A percentile compares a stretch with the other conserved stretches of the same genome.
These are phyloP conservation scores for Biscogniauxia marginata DNA, from an alignment of 2,329 filamentous ascomycete species.

Conservation along the genomic window DNA sequence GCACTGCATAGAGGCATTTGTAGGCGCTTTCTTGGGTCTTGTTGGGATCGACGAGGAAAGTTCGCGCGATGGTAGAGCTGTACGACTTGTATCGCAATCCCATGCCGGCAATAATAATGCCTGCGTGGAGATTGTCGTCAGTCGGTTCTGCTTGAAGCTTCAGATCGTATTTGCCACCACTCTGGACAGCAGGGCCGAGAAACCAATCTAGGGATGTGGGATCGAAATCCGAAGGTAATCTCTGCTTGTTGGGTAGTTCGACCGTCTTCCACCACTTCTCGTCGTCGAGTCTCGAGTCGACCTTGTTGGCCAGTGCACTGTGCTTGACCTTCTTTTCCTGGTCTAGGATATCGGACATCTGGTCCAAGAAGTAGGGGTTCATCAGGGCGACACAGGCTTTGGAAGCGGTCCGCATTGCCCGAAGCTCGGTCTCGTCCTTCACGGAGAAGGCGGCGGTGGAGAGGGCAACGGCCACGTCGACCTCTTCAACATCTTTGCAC, in stretches of 20 bases:
- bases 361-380: slow-evolving; percentile 95
- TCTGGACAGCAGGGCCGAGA: slow-evolving; percentile 86
- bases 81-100: slow-evolving; percentile 96
- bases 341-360: slow-evolving; percentile 95
- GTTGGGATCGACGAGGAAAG: slow-evolving; percentile 95
- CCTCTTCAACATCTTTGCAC: slow-evolving; percentile 82
- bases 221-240: slow-evolving; percentile 85
- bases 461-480: slow-evolving; percentile 79
- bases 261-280: slow-evolving; percentile 87
- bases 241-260: slow-evolving; percentile 66
- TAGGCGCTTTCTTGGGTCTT: slow-evolving; percentile 95
- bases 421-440: slow-evolving; percentile 93
- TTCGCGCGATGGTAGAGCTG: slow-evolving; percentile 86
- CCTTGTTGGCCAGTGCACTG: slow-evolving; percentile 78
- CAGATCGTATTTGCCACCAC: slow-evolving; percentile 91
- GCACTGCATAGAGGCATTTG: slow-evolving; percentile 79
- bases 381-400: slow-evolving; percentile 92
- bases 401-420: slow-evolving; percentile 90
- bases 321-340: slow-evolving; percentile 97
- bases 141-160: slow-evolving; percentile 77
- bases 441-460: slow-evolving; percentile 83
- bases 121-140: slow-evolving; percentile 79
- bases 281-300: slow-evolving; percentile 90
- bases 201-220: slow-evolving; percentile 90
- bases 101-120: slow-evolving; percentile 89